Conservation (phyloP, 768 basidiomycete genomes). For the Rhodosporidiobolus odoratus region DNA sequence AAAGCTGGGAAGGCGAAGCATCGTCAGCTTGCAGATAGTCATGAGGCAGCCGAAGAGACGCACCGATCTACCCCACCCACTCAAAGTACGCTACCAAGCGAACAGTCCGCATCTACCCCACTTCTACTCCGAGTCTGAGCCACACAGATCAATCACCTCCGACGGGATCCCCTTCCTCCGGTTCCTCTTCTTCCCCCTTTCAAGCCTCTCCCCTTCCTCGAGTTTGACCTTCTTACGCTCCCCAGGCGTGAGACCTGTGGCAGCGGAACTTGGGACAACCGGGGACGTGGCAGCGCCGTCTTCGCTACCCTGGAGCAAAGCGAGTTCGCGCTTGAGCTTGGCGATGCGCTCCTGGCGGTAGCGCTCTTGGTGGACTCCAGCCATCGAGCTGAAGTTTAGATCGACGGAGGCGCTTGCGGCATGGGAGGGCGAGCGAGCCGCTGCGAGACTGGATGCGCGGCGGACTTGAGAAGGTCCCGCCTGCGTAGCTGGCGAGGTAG, state of each 20-base stretch:
- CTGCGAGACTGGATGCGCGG: no score
- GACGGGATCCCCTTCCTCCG: not conserved
- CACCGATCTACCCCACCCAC: no score
- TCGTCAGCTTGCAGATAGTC: no score
- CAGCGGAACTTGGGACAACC: not conserved
- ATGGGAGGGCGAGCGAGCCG: not conserved
- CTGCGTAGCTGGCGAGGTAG: no score
- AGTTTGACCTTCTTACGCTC: not conserved
- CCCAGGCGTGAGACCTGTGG: not conserved
- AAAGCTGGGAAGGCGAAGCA: no score
- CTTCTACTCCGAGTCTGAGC: not conserved
- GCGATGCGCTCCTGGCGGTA: conserved; percentile 2
- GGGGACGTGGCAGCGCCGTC: not conserved
- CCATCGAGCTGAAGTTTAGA: not conserved
- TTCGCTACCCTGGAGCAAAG: not conserved
- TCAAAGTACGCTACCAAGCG: no score
- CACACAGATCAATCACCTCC: not conserved
- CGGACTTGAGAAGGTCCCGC: no score
- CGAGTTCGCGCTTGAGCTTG: not conserved
- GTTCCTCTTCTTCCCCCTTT: not conserved
- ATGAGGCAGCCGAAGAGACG: no score
- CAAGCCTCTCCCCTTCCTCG: not conserved
- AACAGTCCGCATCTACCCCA: not conserved
- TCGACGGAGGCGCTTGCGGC: not conserved
- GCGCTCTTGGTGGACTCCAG: not conserved